Evolutionary conservation across 2,329 filamentous ascomycete genomes (phyloP), one percentile per base, ranked within the genome.

Genomic region (Thelonectria olida): DNA sequence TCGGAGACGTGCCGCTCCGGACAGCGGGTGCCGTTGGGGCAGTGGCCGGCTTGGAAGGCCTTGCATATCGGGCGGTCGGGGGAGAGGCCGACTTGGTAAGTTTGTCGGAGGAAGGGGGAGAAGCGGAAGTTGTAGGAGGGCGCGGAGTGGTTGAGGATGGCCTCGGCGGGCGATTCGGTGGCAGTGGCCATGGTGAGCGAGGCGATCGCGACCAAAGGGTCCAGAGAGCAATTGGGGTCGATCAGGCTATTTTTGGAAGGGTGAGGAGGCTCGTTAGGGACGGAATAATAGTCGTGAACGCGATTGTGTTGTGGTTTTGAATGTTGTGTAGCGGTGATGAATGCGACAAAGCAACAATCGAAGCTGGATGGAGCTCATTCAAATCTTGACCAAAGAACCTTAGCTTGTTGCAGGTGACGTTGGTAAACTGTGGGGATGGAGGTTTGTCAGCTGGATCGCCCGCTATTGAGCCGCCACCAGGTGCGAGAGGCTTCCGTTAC

Each of bases 31-130:
- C 94, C 95, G 64, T 94, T 85, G 1, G 94, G 93, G 74, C 96
- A 98, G 79, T 94, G 90, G 41, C 93, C 93, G 63, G 92, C 87
- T 62, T 91, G 85, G 81, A 93, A 97, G 62, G 93, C 90, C 74
- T 92, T 92, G 83, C 96, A 98, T 74, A 92, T 83, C 42, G 94
- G 92, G 0, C 91, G 87, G 75, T 92, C 88, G 36, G 90, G 86
- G 20, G 92, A 88, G 52, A 97, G 89, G 66, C 92, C 91, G 79
- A 96, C 94, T 65, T 93, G 89, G 78, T 96, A 93, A 67, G 91
- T 93, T 63, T 88, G 83, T 67, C 90, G 90, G 36, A 97, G 88
- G 80, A 97, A 97, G 47, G 92, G 90, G 28, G 88, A 90, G 84
- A 97, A 97, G 76, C 87, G 87, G 83, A 97, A 97, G 69, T 82